Percentiles rank a stretch among this genome's conserved stretches.
These are phyloP conservation scores for Aureobasidium leucospermi DNA, from an alignment of 2,329 filamentous ascomycete genomes.

Conservation along the genomic window DNA sequence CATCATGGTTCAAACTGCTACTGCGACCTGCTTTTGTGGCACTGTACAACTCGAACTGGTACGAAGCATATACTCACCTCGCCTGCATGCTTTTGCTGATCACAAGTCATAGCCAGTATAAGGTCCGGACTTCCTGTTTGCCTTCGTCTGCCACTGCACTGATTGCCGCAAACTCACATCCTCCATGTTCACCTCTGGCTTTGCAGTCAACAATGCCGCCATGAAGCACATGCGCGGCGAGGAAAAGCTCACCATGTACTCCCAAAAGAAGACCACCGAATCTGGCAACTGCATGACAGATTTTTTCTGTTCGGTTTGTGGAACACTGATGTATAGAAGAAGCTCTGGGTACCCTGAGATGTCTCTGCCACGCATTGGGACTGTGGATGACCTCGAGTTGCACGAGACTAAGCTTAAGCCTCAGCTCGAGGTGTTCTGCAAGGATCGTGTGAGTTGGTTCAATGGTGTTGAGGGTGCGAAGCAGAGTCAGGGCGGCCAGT, in stretches of 20 bases:
- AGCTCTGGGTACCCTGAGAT: slow-evolving; percentile 37
- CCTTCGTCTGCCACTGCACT: slow-evolving; percentile 53
- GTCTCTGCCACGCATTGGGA: slow-evolving; percentile 50
- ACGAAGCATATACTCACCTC: slow-evolving; percentile 18
- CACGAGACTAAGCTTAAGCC: slow-evolving; percentile 52
- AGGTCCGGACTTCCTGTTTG: slow-evolving; percentile 39
- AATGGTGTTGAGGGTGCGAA: slow-evolving; percentile 29
- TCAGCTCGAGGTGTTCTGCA: slow-evolving; percentile 44
- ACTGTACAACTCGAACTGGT: slow-evolving; percentile 49
- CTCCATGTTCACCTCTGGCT: slow-evolving; percentile 56
- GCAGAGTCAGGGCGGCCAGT: slow-evolving; percentile 7
- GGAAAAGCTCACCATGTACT: slow-evolving; percentile 42
- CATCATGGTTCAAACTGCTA: slow-evolving; percentile 30
- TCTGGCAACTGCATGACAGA: slow-evolving; percentile 51
- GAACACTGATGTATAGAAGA: slow-evolving; percentile 53
- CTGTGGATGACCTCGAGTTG: slow-evolving; percentile 54
- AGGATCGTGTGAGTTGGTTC: slow-evolving; percentile 48
- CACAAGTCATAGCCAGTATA: slow-evolving; percentile 17
- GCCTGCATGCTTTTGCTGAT: too few species aligned
- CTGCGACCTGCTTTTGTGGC: slow-evolving; percentile 54
- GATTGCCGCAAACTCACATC: slow-evolving; percentile 57
- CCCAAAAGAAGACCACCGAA: slow-evolving; percentile 40
- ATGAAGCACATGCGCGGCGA: slow-evolving; percentile 46
- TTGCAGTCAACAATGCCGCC: slow-evolving; percentile 41
- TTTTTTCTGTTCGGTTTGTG: slow-evolving; percentile 53